Conservation (phyloP, 2,329 filamentous ascomycete genomes). For the Chrysoporthe austroafricana region DNA sequence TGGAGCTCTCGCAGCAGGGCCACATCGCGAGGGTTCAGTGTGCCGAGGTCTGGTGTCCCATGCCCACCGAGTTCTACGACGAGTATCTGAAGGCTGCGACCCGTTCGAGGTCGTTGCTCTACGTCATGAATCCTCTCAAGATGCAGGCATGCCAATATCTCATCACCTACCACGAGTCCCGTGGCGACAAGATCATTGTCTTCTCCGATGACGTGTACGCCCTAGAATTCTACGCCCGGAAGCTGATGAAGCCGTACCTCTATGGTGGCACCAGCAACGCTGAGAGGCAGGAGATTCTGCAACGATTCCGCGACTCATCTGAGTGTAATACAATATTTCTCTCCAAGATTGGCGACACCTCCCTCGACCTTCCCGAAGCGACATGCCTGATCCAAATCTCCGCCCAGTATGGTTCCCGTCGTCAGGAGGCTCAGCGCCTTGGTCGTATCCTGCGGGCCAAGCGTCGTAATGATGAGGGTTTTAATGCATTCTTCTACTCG, state of each 20-base stretch:
- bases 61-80: conserved; percentile 97
- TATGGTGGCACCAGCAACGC: conserved; percentile 85
- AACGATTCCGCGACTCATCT: conserved; percentile 94
- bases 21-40: conserved; percentile 98
- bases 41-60: conserved; percentile 98
- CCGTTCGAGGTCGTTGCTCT: conserved; percentile 61
- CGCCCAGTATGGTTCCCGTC: conserved; percentile 93
- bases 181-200: conserved; percentile 97
- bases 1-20: conserved; percentile 95
- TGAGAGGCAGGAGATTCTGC: conserved; percentile 84
- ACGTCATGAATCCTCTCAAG: conserved; percentile 97
- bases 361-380: conserved; percentile 93
- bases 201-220: conserved; percentile 98
- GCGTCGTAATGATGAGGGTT: conserved; percentile 93
- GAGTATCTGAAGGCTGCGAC: conserved; percentile 79
- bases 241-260: conserved; percentile 85
- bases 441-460: conserved; percentile 95
- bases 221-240: conserved; percentile 80
- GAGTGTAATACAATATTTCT: conserved; percentile 91
- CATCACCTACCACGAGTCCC: conserved; percentile 95
- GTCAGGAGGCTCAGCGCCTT: conserved; percentile 92
- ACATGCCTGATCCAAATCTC: conserved; percentile 98
- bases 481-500: conserved; percentile 99
- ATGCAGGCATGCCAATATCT: conserved; percentile 97
- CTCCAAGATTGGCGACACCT: conserved; percentile 97